Base-by-base conservation (phyloP, 768 basidiomycete species). In the Xerocomellus amylosporus region DNA sequence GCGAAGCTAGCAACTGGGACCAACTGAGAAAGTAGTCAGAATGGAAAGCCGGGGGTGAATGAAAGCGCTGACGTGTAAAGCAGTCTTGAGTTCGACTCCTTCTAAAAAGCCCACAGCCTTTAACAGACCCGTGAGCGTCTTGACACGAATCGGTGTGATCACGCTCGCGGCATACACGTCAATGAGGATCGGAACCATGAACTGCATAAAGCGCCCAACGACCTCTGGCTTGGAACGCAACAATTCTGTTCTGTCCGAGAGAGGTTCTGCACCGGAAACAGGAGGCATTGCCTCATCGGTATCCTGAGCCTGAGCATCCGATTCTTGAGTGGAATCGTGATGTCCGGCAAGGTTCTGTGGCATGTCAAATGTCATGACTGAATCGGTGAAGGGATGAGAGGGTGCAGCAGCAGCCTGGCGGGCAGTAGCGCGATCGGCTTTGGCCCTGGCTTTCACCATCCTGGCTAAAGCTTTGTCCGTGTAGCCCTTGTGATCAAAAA, bases 91-190 rank as follows among this genome's bases (percentile, higher is more conserved):
- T 13, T 86, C 87, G 7, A 87, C 85, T 3, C 82, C 80, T 51
- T 92, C 87, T 43, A 92, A 76, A 71, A 94, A 98, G 57, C 91
- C 89, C 53, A 96, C 84, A 3, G 96, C 93, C 69, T 98, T 97
- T 59, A 97, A 73, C 46, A 98, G 64, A 2, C 88, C 93, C 0
- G 86, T 89, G 58, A 98, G 75, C 0, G 93, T 92, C 75, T 96
- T 95, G 40, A 89, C 83, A 55, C 97, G 81, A 12, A 98, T 86
- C 3, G 90, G 85, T 0, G 87, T 83, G 46, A 87, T 85, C 26
- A 98, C 95, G 68, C 93, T 97, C 30, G 97, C 96, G n/a, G 95
- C 90, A 71, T 98, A 98, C n/a, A 99, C 95, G 63, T 98, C 97
- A 54, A 98, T 87, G 51, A 99, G 80, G 51, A 97, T 93, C 1